Conservation (phyloP, 805 yeast genomes). For the Suhomyces canberraensis region DNA sequence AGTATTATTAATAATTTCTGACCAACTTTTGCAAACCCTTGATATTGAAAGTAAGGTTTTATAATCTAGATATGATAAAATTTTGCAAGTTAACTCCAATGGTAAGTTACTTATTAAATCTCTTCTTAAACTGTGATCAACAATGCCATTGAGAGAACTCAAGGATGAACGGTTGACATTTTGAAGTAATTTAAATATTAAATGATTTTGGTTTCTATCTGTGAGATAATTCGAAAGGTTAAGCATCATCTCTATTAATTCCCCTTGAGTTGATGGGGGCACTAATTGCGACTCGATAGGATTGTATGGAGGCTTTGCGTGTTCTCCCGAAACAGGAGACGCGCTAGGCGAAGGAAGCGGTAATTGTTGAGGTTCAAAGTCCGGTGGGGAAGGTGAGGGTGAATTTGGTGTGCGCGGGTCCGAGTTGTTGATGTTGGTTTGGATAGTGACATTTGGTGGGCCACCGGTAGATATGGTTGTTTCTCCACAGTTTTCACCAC, state of each 20-base stretch:
- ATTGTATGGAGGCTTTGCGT: conserved; percentile 20
- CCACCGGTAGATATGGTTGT: conserved; percentile 6
- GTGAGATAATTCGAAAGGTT: conserved; percentile 37
- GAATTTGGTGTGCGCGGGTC: conserved; percentile 29
- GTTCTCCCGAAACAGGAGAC: conserved; percentile 24
- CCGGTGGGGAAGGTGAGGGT: conserved; percentile 35
- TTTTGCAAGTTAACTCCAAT: conserved; percentile 62
- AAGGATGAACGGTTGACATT: conserved; percentile 58
- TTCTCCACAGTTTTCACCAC: not conserved
- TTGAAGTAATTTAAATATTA: conserved; percentile 53
- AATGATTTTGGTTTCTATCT: conserved; percentile 46
- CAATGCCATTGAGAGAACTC: conserved; percentile 52
- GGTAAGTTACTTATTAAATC: conserved; percentile 76
- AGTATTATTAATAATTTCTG: conserved; percentile 54
- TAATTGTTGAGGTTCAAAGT: conserved; percentile 42
- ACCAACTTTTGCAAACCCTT: conserved; percentile 70
- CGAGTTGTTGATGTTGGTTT: not conserved
- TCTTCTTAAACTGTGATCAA: conserved; percentile 58
- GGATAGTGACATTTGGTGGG: conserved; percentile 1
- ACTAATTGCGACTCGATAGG: conserved; percentile 17
- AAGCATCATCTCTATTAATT: conserved; percentile 37
- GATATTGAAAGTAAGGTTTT: conserved; percentile 58
- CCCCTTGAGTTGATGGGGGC: conserved; percentile 27
- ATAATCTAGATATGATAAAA: conserved; percentile 63
- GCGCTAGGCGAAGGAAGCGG: conserved; percentile 72